Evolutionary conservation across 352 stramenopile genomes (phyloP), one percentile per base, ranked within the genome.

Genomic region (Sclerospora graminicola): DNA sequence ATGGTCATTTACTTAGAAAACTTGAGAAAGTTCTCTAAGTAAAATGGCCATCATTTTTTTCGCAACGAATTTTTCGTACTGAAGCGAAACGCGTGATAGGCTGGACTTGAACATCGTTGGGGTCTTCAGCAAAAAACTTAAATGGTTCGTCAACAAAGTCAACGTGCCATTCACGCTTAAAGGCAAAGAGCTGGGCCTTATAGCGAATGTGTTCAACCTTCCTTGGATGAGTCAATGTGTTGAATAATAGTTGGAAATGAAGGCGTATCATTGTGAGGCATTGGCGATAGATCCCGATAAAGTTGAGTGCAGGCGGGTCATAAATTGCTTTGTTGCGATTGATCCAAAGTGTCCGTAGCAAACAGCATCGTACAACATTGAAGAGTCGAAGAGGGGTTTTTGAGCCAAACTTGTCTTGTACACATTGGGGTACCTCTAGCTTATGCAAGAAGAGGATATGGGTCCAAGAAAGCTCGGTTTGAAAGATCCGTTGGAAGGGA

Each of bases 251-350:
- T 7, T 51, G 27, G 9, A 51, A 19, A 16, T 51, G 35, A 9
- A 51, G 27, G 2, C n/a, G n/a, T n/a, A n/a, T n/a, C n/a, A n/a
- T n/a, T n/a, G n/a, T n/a, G n/a, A n/a, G n/a, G n/a, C n/a, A n/a
- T n/a, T n/a, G n/a, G n/a, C n/a, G n/a, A n/a, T n/a, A n/a, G n/a
- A n/a, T n/a, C n/a, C n/a, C n/a, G 13, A 19, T 9, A 37, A 37
- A 20, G 0, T 21, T 4, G 11, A 37, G 14, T 3, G 31, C 23
- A 13, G 44, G 28, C 9, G 24, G 0, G 2, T 45, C 24, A 14
- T 41, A 51, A 5, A 51, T 33, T 13, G 45, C 45, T 5, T 45
- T 38, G 31, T 47, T 54, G 0, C 46, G 46, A 11, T 47, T 35
- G 5, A 47, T 31, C 31, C 38, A 54, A 21, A 47, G 23, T 8